phyloP scores from a whole-genome alignment of 2,329 filamentous ascomycete genomes.

The Cladosporium sphaerospermum region DNA sequence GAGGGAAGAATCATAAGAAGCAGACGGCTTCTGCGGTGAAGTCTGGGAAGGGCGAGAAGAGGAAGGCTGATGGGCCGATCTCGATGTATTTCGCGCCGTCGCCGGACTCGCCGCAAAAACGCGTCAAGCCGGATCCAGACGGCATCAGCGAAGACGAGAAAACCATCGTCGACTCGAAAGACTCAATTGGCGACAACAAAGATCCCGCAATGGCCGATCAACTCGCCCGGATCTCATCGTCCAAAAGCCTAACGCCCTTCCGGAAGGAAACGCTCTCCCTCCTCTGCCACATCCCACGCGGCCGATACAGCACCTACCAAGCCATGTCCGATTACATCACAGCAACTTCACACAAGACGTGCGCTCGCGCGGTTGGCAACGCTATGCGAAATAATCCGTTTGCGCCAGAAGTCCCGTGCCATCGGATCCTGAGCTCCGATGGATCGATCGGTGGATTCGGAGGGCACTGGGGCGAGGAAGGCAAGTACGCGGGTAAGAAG shows the following conservation, averaged over 20 bases:
- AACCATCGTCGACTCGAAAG: neutral
- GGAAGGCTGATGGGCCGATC: slow-evolving; percentile 15
- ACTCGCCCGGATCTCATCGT: slow-evolving; percentile 37
- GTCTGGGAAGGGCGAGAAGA: neutral
- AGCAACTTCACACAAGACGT: slow-evolving; percentile 29
- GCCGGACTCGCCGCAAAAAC: neutral
- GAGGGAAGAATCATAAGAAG: slow-evolving; percentile 31
- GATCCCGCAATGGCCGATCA: slow-evolving; percentile 13
- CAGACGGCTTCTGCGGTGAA: slow-evolving; percentile 12
- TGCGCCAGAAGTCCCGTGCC: slow-evolving; percentile 39
- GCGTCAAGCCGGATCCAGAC: neutral
- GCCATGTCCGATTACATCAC: slow-evolving; percentile 30
- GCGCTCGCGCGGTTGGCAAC: slow-evolving; percentile 35
- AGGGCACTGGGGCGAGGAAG: slow-evolving; percentile 44
- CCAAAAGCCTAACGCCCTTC: slow-evolving; percentile 44
- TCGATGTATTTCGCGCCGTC: slow-evolving; percentile 28
- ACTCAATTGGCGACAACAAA: neutral
- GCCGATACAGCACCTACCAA: slow-evolving; percentile 33
- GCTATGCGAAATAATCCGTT: slow-evolving; percentile 39
- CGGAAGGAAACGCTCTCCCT: slow-evolving; percentile 33
- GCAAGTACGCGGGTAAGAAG: slow-evolving; percentile 38
- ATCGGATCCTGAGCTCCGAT: slow-evolving; percentile 32
- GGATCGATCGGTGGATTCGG: slow-evolving; percentile 46
- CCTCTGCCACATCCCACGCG: slow-evolving; percentile 30
- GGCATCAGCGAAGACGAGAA: neutral